Evolutionary conservation across 768 basidiomycete genomes (phyloP).

Genomic region (Dioszegia crocea): DNA sequence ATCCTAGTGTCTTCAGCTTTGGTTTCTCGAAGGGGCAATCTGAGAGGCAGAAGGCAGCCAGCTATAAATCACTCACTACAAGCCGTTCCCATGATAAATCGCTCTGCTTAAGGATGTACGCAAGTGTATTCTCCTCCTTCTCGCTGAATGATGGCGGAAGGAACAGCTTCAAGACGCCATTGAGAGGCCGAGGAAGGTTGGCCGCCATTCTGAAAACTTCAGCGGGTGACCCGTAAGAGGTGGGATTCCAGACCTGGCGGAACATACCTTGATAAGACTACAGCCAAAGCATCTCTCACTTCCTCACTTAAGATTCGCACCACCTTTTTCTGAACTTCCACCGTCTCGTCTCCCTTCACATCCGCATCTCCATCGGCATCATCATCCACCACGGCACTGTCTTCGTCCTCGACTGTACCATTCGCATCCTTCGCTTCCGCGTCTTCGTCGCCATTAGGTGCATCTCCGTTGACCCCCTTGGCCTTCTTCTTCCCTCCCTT

Average conservation of each 20-base stretch:
- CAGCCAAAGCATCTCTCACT: conserved; percentile 22
- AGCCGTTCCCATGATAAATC: conserved; percentile 36
- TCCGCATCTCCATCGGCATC: background rate
- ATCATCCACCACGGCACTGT: background rate
- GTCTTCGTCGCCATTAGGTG: too few relatives aligned
- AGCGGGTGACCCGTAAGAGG: too few relatives aligned
- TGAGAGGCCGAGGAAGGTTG: conserved; percentile 29
- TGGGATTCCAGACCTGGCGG: too few relatives aligned
- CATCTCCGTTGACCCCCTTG: background rate
- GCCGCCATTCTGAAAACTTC: conserved; percentile 27
- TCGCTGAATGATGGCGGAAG: conserved; percentile 31
- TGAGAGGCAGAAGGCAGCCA: too few relatives aligned
- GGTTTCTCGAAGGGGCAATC: background rate
- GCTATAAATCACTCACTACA: conserved; percentile 24
- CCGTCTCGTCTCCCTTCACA: background rate
- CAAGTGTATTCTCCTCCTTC: conserved; percentile 38
- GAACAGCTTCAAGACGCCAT: conserved; percentile 26
- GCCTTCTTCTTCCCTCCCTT: conserved; percentile 3
- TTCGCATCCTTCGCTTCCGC: background rate
- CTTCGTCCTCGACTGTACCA: background rate
- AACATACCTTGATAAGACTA: conserved; percentile 26
- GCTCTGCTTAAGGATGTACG: conserved; percentile 25
- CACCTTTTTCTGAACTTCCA: conserved; percentile 3
- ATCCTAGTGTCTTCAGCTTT: conserved; percentile 21
- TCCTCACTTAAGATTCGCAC: conserved; percentile 10